Base-by-base conservation (phyloP, 176 grass and related monocot genomes). In the Pharus latifolius region DNA sequence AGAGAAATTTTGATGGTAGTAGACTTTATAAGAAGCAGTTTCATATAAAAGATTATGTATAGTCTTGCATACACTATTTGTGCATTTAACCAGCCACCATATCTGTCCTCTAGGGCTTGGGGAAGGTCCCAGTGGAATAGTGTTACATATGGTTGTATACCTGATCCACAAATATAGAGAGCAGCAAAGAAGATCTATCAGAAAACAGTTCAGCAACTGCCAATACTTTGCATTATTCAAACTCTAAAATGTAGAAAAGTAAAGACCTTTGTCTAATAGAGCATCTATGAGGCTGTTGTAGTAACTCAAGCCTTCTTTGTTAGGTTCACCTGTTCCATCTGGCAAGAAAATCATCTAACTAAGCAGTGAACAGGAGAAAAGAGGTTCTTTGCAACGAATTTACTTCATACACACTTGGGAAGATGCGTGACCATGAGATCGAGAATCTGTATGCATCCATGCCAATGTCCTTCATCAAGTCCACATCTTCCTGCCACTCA, bases 381-480 rank as follows among this genome's bases (percentile, higher is more conserved):
- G 15, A 64, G 31, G 37, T 40, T 11, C 11, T 27, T 25, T 56
- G 25, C 46, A 54, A 73, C 67, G 3, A 62, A 66, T 19, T 78
- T 79, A 56, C 49, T 80, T 69, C 23, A 74, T 58, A 42, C 91
- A 75, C 94, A 98, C 90, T 98, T 79, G 90, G 90, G 56, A 98
- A 94, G 51, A 98, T 94, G 55, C 95, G 78, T 45, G 95, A 60
- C 95, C 95, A 98, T 69, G 95, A 93, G 56, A 98, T 98, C 23
- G 95, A 98, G 82, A 98, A 98, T 47, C 90, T 74, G 71, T 93
- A 94, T 22, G 95, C 87, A 86, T 94, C 95, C 82, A 98, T 83
- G 37, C 87, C 87, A 48, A 94, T 80, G 54, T 85, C 72, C 64
- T 94, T 91, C 87, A 98, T 94, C 68, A 98, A 81, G 28, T 84